Base-by-base conservation (phyloP, 2,329 filamentous ascomycete genomes). In the Neobulgaria alba region DNA sequence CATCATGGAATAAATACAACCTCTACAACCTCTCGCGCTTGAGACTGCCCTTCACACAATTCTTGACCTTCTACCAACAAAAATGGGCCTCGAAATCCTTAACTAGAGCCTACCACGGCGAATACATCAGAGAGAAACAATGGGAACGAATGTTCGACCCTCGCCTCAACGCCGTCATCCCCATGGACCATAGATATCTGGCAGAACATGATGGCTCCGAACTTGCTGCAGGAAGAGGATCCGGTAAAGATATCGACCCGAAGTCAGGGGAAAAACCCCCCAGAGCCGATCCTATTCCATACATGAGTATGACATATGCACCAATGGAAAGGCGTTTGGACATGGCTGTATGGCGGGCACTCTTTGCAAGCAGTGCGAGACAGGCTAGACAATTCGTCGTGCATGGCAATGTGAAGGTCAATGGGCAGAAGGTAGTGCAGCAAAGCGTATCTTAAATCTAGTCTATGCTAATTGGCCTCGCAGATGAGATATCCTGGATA, bases 1-100 rank as follows among this genome's bases (percentile, higher is more conserved):
- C 92, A 71, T 87, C 88, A 70, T 95, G 90, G 92, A 94, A 87
- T 72, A 94, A 95, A 69, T 88, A 87, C 72, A 95, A 94, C 61
- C 73, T 98, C 49, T 98, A 85, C 77, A 95, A 95, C 67, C 67
- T 98, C 51, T 67, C 70, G 37, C 73, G 75, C 52, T 57, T 75
- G 23, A 64, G 56, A 32, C 57, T 63, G 2, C 75, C 72, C 14
- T 59, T 54, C 47, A 56, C 59, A 21, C 57, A 51, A 15, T 56
- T 53, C 37, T 64, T 67, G 47, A 95, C 89, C 33, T 93, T 92
- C 67, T 98, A 94, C 74, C 90, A 96, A 72, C 90, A 96, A 67
- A 98, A 98, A 82, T 98, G 90, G 90, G 65, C 67, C 1, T 85
- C 90, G 57, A 98, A 98, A 66, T 79, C 88, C 16, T 63, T 80